A percentile compares a stretch with the other conserved stretches of the same genome.
Evolutionary conservation across 2,329 filamentous ascomycete species (phyloP).

Genomic region (Macrophomina tecta): DNA sequence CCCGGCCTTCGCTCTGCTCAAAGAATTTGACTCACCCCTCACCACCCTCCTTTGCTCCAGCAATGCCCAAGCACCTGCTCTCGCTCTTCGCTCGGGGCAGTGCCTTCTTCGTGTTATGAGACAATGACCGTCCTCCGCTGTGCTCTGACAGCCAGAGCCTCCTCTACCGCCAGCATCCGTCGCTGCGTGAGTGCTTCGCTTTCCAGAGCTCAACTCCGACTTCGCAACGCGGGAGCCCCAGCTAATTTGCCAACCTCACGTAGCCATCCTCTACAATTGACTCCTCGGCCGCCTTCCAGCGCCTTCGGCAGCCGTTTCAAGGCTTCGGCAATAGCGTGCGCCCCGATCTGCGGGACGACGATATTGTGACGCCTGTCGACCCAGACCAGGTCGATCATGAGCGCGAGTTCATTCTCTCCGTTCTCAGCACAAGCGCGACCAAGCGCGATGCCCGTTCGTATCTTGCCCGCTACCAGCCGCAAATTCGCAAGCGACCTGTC

Average conservation of each 20-base stretch:
- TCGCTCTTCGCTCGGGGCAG: slow-evolving; percentile 21
- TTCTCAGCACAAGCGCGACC: slow-evolving; percentile 86
- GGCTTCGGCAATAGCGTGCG: slow-evolving; percentile 27
- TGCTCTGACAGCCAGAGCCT: slow-evolving; percentile 13
- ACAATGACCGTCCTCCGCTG: slow-evolving; percentile 25
- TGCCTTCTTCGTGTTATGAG: slow-evolving; percentile 24
- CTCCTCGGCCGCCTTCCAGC: neutral
- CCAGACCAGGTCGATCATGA: slow-evolving; percentile 26
- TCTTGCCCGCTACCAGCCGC: slow-evolving; percentile 71
- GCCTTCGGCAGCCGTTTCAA: neutral
- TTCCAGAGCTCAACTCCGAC: slow-evolving; percentile 19
- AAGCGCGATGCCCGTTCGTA: slow-evolving; percentile 93
- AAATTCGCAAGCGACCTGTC: slow-evolving; percentile 31
- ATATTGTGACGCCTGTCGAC: neutral
- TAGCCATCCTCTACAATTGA: slow-evolving; percentile 22
- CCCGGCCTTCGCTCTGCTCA: neutral
- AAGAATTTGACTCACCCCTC: slow-evolving; percentile 21
- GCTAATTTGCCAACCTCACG: neutral
- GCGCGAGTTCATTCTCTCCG: slow-evolving; percentile 67
- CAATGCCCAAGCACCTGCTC: slow-evolving; percentile 23
- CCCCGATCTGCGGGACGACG: slow-evolving; percentile 21
- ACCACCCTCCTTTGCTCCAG: neutral
- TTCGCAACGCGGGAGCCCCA: slow-evolving; percentile 4
- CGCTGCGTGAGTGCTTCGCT: slow-evolving; percentile 15
- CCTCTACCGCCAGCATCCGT: slow-evolving; percentile 7